Evolutionary conservation across 805 yeast species (phyloP).

Genomic region (Wickerhamiella vanderwaltii): DNA sequence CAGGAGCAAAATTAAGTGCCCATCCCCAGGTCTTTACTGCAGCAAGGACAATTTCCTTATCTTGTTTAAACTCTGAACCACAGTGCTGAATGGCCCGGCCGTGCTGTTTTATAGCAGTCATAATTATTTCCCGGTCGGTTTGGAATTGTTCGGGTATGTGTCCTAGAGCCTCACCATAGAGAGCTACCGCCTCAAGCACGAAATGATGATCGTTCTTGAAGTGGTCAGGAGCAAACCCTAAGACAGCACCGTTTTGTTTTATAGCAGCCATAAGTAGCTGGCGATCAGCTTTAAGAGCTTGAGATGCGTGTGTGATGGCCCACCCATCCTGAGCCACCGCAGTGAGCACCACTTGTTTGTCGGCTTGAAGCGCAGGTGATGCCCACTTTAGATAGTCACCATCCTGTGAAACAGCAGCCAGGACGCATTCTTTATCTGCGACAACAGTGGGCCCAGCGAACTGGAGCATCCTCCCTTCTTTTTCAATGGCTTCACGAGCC

Average conservation of each 20-base stretch:
- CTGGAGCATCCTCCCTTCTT: background rate
- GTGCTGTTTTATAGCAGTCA: background rate
- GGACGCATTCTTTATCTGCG: background rate
- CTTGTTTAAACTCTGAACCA: background rate
- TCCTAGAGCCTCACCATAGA: background rate
- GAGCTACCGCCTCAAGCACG: background rate
- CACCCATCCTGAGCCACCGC: background rate
- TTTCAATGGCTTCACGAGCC: background rate
- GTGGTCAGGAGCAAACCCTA: background rate
- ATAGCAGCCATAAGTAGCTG: conserved; percentile 2
- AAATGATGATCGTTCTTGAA: background rate
- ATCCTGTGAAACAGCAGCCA: conserved; percentile 4
- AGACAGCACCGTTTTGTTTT: background rate
- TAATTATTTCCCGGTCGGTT: background rate
- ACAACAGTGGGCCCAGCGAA: background rate
- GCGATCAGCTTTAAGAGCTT: background rate
- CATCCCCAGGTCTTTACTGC: conserved; percentile 2
- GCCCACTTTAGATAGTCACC: background rate
- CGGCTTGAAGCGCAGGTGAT: background rate
- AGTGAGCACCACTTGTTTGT: background rate
- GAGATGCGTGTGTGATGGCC: conserved; percentile 3
- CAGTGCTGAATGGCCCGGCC: conserved; percentile 5
- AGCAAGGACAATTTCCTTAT: background rate
- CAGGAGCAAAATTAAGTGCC: background rate
- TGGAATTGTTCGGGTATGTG: background rate